Conservation (phyloP, 495 filamentous ascomycete genomes). For the Xylaria palmicola region DNA sequence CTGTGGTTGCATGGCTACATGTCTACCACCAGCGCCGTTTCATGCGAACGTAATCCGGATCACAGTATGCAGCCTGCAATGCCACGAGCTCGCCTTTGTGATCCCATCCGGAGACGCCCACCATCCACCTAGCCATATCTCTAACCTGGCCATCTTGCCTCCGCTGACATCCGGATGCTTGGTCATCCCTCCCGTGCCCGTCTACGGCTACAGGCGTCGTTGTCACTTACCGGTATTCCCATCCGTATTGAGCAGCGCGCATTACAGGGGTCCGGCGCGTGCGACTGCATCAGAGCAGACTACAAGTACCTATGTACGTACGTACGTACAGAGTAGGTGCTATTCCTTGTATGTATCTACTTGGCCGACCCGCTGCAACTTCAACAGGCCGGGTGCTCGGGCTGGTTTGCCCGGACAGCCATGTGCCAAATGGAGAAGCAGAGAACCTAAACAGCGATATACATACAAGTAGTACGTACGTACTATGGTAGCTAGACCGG, state of each 20-base stretch:
- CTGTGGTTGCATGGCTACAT: background rate
- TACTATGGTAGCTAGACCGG: background rate
- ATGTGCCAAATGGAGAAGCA: conserved; percentile 3
- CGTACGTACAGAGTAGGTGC: too few species aligned
- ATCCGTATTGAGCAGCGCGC: background rate
- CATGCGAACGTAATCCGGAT: background rate
- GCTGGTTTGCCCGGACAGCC: conserved; percentile 8
- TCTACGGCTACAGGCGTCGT: background rate
- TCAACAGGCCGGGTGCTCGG: conserved; percentile 1
- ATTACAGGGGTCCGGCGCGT: background rate
- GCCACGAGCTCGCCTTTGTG: background rate
- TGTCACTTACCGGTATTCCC: background rate
- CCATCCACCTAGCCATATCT: background rate
- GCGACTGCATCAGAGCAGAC: too few species aligned
- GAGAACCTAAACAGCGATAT: background rate
- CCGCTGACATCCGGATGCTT: background rate
- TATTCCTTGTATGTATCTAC: too few species aligned
- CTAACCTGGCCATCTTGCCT: background rate
- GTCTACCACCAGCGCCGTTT: background rate
- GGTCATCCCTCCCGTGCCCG: background rate
- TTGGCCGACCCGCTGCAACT: background rate
- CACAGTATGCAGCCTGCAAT: background rate
- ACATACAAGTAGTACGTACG: background rate
- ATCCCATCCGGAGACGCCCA: background rate
- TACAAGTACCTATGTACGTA: too few species aligned